These are phyloP conservation scores for Vanderwaltozyma polyspora DNA, from an alignment of 805 yeast species.

Conservation along the genomic window DNA sequence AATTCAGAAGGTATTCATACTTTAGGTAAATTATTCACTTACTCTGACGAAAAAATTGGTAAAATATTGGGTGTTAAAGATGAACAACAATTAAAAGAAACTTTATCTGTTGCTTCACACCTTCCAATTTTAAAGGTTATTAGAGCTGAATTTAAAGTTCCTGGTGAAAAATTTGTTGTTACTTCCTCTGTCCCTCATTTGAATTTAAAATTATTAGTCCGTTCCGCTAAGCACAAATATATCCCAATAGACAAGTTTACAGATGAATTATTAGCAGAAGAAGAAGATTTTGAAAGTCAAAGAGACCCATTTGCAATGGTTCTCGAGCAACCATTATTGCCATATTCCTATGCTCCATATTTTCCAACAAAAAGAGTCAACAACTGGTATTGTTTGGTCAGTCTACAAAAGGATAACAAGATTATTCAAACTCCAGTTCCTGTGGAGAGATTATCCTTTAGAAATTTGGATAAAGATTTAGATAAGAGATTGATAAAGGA, in stretches of 20 bases:
- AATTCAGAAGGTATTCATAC: constrained; percentile 34
- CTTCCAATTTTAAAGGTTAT: constrained; percentile 62
- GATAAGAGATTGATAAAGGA: constrained; percentile 22
- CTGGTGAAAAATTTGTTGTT: constrained; percentile 68
- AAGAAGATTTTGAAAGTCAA: constrained; percentile 51
- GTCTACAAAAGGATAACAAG: constrained; percentile 68
- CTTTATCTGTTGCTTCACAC: constrained; percentile 45
- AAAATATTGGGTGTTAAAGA: constrained; percentile 46
- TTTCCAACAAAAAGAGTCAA: constrained; percentile 49
- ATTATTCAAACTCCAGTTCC: constrained; percentile 53
- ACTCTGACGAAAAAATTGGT: constrained; percentile 43
- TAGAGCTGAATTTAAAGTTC: constrained; percentile 66
- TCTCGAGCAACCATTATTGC: constrained; percentile 57
- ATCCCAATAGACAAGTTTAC: constrained; percentile 30
- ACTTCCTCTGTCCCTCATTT: constrained; percentile 68
- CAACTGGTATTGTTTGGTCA: constrained; percentile 59
- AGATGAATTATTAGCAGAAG: constrained; percentile 34
- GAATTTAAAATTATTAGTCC: constrained; percentile 60
- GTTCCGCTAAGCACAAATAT: constrained; percentile 61
- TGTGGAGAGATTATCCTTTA: constrained; percentile 19
- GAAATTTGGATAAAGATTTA: constrained; percentile 19
- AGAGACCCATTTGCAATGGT: constrained; percentile 62
- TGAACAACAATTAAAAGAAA: constrained; percentile 33
- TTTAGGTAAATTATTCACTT: constrained; percentile 57
- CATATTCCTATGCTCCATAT: constrained; percentile 58